Conservation (phyloP, 257 asterid genomes). For the Plantago major region DNA sequence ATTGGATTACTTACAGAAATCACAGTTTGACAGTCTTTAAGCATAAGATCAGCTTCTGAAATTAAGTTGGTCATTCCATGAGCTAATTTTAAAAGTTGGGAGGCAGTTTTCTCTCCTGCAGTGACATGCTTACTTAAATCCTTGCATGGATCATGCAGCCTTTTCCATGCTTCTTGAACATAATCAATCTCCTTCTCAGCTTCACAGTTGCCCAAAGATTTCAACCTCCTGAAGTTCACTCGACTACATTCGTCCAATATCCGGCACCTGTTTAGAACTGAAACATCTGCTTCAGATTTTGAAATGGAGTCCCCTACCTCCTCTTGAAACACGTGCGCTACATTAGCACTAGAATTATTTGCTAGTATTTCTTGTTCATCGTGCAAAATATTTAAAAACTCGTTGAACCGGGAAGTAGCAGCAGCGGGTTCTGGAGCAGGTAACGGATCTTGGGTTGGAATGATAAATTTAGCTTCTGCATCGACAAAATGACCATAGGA, state of each 20-base stretch:
- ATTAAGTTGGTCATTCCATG: conserved; percentile 57
- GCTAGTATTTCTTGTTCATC: conserved; percentile 29
- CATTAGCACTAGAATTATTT: conserved; percentile 30
- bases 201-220: conserved; percentile 26
- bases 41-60: conserved; percentile 73
- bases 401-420: conserved; percentile 18
- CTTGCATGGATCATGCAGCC: conserved; percentile 40
- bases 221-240: conserved; percentile 39
- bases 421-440: conserved; percentile 23
- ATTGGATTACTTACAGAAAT: conserved; percentile 41
- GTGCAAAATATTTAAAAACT: conserved; percentile 20
- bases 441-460: conserved; percentile 31
- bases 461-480: conserved; percentile 30
- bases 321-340: conserved; percentile 35
- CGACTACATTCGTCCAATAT: conserved; percentile 87
- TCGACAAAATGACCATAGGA: conserved; percentile 41
- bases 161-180: conserved; percentile 70
- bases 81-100: conserved; percentile 33
- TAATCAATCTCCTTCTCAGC: conserved; percentile 30
- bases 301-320: conserved; percentile 57
- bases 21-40: conserved; percentile 47
- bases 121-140: conserved; percentile 48
- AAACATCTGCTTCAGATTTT: conserved; percentile 39
- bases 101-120: conserved; percentile 58
- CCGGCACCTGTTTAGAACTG: conserved; percentile 40